Evolutionary conservation across 257 asterid genomes (phyloP), one percentile per base, ranked within the genome.

Genomic region (Jacaranda copaia): DNA sequence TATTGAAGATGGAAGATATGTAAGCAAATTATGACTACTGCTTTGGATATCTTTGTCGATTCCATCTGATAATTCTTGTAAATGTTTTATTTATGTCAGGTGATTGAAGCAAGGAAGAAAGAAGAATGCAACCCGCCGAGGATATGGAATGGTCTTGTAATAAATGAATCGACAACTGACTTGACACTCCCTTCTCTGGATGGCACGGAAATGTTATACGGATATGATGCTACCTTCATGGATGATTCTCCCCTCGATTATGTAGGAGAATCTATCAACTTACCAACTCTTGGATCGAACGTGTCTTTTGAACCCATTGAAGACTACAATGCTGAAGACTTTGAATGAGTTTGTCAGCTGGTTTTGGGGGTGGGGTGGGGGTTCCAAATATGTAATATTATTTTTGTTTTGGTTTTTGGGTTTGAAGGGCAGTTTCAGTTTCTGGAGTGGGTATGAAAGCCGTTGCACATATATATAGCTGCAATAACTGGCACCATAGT

Each of bases 221-320:
- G 63, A 18, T 87, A 87, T 19, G 82, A 84, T 8, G 48, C 72
- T 3, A 64, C 73, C 19, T 84, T 75, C 86, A 18, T 82, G 59
- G 86, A 87, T 10, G 86, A 87, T 56, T 84, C 89, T 7, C 89
- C 91, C 20, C 82, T 87, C 10, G 77, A 82, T 39, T 87, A 84
- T 76, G 59, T 64, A 42, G 91, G 88, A 60, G 87, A 68, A 5
- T 38, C 81, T 0, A 73, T 84, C 76, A 57, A 83, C 82, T 71
- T 87, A 6, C 83, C 88, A 9, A 69, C 68, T 49, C 59, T 83
- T 3, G 86, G 70, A 62, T 73, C 75, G 4, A 62, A 70, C 46
- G 46, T 64, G 2, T 49, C 81, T 70, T 82, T 82, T 19, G 89
- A 81, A 51, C 35, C 83, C 61, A 65, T 68, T 4, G 85, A 77